Conservation (phyloP, 768 basidiomycete genomes). For the Steccherinum ochraceum region DNA sequence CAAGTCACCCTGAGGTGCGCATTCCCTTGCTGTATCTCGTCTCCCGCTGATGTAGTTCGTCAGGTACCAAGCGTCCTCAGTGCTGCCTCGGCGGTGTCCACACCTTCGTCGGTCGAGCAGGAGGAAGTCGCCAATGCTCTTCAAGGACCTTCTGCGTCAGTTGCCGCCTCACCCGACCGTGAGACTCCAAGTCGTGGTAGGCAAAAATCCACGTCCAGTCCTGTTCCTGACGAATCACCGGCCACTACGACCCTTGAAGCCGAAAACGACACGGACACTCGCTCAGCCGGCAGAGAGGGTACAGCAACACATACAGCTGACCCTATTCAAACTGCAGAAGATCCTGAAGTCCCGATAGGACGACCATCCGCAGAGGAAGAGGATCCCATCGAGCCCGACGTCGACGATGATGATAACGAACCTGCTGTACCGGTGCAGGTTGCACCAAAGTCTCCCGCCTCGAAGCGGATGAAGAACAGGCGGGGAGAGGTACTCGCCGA, state of each 20-base stretch:
- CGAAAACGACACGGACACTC: no score
- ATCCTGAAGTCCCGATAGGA: not conserved
- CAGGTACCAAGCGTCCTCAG: no score
- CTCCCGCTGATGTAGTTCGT: not conserved
- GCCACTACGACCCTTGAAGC: no score
- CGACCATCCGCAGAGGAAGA: conserved; percentile 5
- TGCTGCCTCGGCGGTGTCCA: no score
- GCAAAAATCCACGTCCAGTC: no score
- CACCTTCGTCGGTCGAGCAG: not conserved
- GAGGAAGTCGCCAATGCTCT: not conserved
- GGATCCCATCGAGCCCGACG: conserved; percentile 40
- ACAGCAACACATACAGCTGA: no score
- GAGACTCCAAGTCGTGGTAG: no score
- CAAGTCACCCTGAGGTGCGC: not conserved
- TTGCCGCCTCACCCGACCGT: no score
- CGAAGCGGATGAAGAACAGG: conserved; percentile 38
- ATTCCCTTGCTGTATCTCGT: not conserved
- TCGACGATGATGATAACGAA: conserved; percentile 27
- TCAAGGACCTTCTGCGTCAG: not conserved
- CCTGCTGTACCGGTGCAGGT: conserved; percentile 2
- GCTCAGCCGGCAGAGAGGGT: no score
- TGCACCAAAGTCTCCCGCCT: conserved; percentile 23
- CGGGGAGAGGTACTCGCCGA: conserved; percentile 23
- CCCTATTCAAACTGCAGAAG: conserved; percentile 1
- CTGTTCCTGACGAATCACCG: no score